Evolutionary conservation across 106 monocot genomes (phyloP).

Genomic region (Dendrobium catenatum): DNA sequence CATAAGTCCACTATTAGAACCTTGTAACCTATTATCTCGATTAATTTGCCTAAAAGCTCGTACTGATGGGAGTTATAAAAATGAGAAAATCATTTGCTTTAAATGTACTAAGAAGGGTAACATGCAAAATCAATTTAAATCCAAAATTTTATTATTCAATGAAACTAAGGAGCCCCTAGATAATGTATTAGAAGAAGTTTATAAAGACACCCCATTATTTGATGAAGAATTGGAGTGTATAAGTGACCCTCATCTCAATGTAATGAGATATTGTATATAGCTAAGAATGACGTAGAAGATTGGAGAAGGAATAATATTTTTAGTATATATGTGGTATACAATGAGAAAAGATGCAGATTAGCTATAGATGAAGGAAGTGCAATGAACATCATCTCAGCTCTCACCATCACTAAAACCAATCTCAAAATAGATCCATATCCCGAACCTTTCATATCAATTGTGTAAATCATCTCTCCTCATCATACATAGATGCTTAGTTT

Average conservation of each 20-base stretch:
- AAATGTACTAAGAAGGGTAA: no score
- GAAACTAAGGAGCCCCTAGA: background rate
- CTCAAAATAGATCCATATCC: no score
- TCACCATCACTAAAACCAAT: background rate
- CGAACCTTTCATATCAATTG: no score
- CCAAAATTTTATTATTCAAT: background rate
- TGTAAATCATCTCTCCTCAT: no score
- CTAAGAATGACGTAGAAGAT: background rate
- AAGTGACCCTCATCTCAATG: background rate
- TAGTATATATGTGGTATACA: background rate
- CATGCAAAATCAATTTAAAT: no score
- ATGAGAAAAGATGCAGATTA: background rate
- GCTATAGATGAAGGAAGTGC: background rate
- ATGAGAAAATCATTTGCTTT: no score
- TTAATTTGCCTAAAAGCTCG: background rate
- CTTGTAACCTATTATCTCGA: background rate
- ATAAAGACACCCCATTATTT: background rate
- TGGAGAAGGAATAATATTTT: background rate
- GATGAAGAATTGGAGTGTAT: background rate
- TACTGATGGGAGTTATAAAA: background rate
- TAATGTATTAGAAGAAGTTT: background rate
- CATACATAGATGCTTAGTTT: no score
- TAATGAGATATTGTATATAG: background rate
- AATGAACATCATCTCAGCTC: background rate
- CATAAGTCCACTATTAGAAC: background rate